These are phyloP conservation scores for Neofusicoccum umdonicola DNA, from an alignment of 2,329 filamentous ascomycete species.

Conservation along the genomic window DNA sequence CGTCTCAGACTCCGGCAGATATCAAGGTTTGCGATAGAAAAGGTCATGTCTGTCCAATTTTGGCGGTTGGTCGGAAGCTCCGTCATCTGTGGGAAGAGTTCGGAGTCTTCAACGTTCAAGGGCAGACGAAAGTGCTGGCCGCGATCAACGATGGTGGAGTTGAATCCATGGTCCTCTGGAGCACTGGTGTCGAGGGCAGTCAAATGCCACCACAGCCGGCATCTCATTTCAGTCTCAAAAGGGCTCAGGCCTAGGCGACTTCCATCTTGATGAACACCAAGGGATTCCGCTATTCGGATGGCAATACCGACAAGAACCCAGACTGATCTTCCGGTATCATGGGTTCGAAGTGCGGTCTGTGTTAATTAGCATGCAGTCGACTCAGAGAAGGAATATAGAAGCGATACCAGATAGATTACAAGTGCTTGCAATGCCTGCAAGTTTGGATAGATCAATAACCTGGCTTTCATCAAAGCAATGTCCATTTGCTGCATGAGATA, in stretches of 20 bases:
- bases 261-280: conserved; percentile 1
- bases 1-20: neutral
- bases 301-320: neutral
- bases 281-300: neutral
- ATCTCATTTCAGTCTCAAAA: neutral
- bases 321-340: neutral
- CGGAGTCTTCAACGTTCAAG: conserved; percentile 46
- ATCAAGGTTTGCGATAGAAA: conserved; percentile 19
- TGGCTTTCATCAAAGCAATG: neutral
- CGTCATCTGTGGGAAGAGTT: conserved; percentile 39
- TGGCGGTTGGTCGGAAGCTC: conserved; percentile 22
- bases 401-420: conserved; percentile 1
- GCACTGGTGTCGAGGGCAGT: neutral
- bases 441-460: neutral
- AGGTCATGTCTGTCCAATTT: conserved; percentile 40
- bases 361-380: neutral
- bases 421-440: neutral
- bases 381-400: too few relatives aligned
- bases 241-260: neutral
- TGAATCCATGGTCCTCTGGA: neutral
- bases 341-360: neutral
- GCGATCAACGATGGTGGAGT: neutral
- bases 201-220: conserved; percentile 5
- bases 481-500: conserved; percentile 4
- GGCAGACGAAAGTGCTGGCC: conserved; percentile 30